Evolutionary conservation across 768 basidiomycete species (phyloP), one percentile per base, ranked within the genome.

Genomic region (Lactarius deliciosus): DNA sequence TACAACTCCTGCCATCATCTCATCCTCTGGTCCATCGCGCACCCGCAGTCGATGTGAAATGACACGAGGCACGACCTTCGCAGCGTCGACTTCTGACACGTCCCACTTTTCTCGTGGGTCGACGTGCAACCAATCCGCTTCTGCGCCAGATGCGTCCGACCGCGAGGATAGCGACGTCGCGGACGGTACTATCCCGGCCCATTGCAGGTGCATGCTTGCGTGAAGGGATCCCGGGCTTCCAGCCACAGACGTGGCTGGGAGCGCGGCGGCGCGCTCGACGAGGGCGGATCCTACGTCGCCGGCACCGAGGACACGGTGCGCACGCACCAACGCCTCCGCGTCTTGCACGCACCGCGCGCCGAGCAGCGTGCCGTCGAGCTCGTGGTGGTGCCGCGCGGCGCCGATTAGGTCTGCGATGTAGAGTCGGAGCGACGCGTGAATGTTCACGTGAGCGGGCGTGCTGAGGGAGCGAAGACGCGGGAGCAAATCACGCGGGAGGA

Each of bases 1-100:
- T 66, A 87, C 74, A 3, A 84, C 81, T 66, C 89, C 85, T 9
- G 84, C 84, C 64, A 92, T 74, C 3, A 91, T 76, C 73, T 92
- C 89, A 65, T 91, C 88, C 65, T 85, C 79, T 1, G 88, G 88
- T 1, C 89, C 85, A 73, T 86, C 82, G 43, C 90, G 81, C 63
- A 91, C 82, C 59, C 88, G 80, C 66, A 94, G 73, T 13, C 92
- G 87, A 76, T 94, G 92, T 8, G 88, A 87, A 36, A 93, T 81
- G 0, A 88, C 85, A 25, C 89, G 78, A 41, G 89, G 89, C 68
- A 90, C 83, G 34, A 91, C 85, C 65, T 89, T 82, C 64, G 88
- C 88, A 68, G 91, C 81, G 70, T 93, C 89, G 64, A 86, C 86
- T 74, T 91, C 89, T 6, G 87, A 87, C 5, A 90, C 85, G 64